Evolutionary conservation across 1,284 basidiomycete species (phyloP), one percentile per base, ranked within the genome.

Genomic region (Chalciporus sp.): DNA sequence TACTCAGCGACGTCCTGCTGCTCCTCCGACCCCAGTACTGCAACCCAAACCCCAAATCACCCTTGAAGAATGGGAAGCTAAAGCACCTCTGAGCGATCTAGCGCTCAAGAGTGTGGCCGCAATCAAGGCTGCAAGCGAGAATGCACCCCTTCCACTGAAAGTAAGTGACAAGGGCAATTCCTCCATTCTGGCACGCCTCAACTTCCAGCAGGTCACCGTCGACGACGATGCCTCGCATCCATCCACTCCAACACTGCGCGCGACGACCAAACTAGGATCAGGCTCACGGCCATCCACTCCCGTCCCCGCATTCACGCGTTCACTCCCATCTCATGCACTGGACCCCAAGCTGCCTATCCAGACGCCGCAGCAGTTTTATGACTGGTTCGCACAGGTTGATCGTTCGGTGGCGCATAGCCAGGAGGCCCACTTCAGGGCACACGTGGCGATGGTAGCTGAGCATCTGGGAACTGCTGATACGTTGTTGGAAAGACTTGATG

Each of bases 331-430:
- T 27, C 80, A 85, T 67, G 73, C 80, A 0, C 74, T 91, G 17
- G 84, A 86, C 61, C 86, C 88, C 7, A 81, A 79, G 53, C 79
- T 84, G 26, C 86, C 91, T 5, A 85, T 98, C 42, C 82, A 87
- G 57, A 95, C 92, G 0, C 87, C 93, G 0, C 92, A 97, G 64
- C 92, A 95, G 62, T 96, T 97, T 72, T 93, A 95, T 66, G 95
- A 97, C 73, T 96, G 94, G 88, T 95, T 94, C 69, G 81, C 90
- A 0, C 78, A 89, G 39, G 85, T 97, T 47, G 93, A 96, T 58
- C 80, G 90, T 17, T 89, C 88, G 1, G 91, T 96, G 29, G 88
- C 94, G 12, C 91, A 94, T 64, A 91, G 90, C 57, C 94, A 96
- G 65, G 95, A 97, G 65, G 84, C 90, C 4, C 87, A 94, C 65